Percentiles rank a stretch among this genome's conserved stretches.
These are phyloP conservation scores for Mycogone perniciosa DNA, from an alignment of 2,329 filamentous ascomycete genomes.

Conservation along the genomic window DNA sequence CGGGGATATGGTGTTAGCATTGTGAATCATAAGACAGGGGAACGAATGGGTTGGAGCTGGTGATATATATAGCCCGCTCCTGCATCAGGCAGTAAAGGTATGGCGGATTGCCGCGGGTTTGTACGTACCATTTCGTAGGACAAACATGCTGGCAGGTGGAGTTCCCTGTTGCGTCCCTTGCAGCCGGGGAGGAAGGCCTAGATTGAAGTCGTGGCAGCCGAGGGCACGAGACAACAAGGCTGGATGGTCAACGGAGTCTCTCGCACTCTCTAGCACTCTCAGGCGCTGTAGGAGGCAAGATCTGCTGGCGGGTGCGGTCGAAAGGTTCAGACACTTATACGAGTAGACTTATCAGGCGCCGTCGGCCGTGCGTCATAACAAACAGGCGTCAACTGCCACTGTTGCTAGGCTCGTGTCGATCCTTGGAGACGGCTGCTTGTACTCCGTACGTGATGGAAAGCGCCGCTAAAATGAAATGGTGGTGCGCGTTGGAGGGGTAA, in stretches of 20 bases:
- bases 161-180: slow-evolving; percentile 1
- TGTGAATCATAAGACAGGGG: neutral
- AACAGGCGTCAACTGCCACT: slow-evolving; percentile 5
- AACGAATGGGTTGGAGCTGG: neutral
- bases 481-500: neutral
- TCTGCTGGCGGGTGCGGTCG: neutral
- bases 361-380: slow-evolving; percentile 8
- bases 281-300: neutral
- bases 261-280: neutral
- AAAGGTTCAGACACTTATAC: neutral
- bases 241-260: neutral
- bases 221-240: slow-evolving; percentile 2
- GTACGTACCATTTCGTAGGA: slow-evolving; percentile 33
- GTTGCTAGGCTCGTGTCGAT: neutral
- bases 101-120: slow-evolving; percentile 1
- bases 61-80: too few species aligned
- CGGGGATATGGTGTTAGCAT: neutral
- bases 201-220: slow-evolving; percentile 9
- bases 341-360: neutral
- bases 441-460: neutral
- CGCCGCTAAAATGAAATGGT: neutral
- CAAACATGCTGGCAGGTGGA: slow-evolving; percentile 29
- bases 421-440: too few species aligned
- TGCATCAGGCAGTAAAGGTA: neutral
- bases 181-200: neutral